Conservation (phyloP, 176 grass and related monocot genomes). For the Eleusine coracana region DNA sequence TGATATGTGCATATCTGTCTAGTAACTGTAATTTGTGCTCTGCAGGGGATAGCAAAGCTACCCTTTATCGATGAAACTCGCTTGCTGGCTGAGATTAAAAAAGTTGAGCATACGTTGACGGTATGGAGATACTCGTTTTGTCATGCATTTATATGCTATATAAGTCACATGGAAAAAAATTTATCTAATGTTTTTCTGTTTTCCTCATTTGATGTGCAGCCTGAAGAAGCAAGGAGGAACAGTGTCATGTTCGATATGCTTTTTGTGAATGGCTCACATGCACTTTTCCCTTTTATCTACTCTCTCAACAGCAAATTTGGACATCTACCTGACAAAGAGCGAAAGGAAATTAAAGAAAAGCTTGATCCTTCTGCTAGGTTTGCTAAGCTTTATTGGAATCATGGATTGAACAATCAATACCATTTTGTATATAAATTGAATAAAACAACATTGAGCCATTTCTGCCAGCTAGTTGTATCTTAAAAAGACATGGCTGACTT, state of each 20-base stretch:
- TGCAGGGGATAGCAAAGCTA: slow-evolving; percentile 91
- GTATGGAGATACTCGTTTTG: slow-evolving; percentile 45
- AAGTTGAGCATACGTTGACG: slow-evolving; percentile 92
- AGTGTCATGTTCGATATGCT: slow-evolving; percentile 92
- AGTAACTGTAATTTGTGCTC: slow-evolving; percentile 35
- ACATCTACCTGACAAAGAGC: slow-evolving; percentile 61
- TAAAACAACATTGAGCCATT: background rate
- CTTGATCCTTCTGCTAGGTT: slow-evolving; percentile 88
- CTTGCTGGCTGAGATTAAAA: slow-evolving; percentile 81
- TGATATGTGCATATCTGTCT: slow-evolving; percentile 36
- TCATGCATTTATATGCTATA: slow-evolving; percentile 28
- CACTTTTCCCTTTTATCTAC: slow-evolving; percentile 91
- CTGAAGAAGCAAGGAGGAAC: slow-evolving; percentile 93
- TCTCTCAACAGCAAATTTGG: slow-evolving; percentile 86
- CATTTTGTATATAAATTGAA: slow-evolving; percentile 12
- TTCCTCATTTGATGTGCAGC: slow-evolving; percentile 50
- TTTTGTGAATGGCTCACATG: slow-evolving; percentile 90
- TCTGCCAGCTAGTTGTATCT: background rate
- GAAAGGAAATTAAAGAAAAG: slow-evolving; percentile 81
- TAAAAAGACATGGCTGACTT: background rate
- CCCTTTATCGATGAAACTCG: slow-evolving; percentile 95
- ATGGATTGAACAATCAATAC: slow-evolving; percentile 24
- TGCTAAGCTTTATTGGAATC: slow-evolving; percentile 35
- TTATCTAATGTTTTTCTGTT: slow-evolving; percentile 42
- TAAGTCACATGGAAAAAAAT: slow-evolving; percentile 5